phyloP scores from a whole-genome alignment of 495 filamentous ascomycete species.

The Trichoderma gamsii region DNA sequence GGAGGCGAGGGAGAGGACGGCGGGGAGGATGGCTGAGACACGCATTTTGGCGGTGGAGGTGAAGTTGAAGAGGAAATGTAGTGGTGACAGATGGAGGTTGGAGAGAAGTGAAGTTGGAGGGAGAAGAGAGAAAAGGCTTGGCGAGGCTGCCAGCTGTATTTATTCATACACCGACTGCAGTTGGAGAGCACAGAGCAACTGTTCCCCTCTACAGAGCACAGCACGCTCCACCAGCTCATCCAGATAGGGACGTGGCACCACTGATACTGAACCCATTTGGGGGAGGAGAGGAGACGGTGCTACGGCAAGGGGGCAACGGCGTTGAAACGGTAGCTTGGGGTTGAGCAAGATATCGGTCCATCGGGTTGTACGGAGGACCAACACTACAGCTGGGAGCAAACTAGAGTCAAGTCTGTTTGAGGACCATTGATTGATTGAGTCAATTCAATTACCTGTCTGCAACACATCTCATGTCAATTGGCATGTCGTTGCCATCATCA shows the following conservation, averaged over 20 bases:
- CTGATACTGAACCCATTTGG: neutral
- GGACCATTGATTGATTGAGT: no score
- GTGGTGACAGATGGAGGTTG: neutral
- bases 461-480: no score
- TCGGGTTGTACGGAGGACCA: no score
- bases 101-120: neutral
- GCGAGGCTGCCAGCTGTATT: neutral
- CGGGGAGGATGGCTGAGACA: constrained; percentile 22
- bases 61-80: neutral
- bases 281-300: neutral
- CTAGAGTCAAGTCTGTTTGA: no score
- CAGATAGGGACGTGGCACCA: neutral
- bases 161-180: neutral
- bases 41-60: constrained; percentile 23
- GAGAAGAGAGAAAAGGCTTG: neutral
- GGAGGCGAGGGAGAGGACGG: constrained; percentile 29
- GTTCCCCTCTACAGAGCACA: neutral
- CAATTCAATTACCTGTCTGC: no score
- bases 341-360: constrained; percentile 18
- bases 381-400: no score
- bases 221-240: neutral
- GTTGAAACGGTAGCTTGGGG: constrained; percentile 14
- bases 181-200: neutral
- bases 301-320: neutral
- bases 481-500: no score